A percentile compares a stretch with the other conserved stretches of the same genome.
Evolutionary conservation across 768 basidiomycete species (phyloP).

Genomic region (Coprinellus micaceus): DNA sequence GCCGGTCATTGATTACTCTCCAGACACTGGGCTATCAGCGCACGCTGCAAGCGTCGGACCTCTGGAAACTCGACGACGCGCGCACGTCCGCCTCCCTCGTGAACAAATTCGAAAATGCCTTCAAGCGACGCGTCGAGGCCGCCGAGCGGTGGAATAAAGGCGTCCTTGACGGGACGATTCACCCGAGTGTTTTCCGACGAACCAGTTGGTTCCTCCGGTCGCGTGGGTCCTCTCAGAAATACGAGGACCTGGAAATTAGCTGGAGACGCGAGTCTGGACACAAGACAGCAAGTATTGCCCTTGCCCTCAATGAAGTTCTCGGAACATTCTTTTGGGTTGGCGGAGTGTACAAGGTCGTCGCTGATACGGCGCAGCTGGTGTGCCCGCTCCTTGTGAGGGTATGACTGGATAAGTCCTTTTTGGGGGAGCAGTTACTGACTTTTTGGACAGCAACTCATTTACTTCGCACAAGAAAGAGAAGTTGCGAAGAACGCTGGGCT

Average conservation of each 20-base stretch:
- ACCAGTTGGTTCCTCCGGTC: slow-evolving; percentile 40
- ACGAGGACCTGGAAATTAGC: slow-evolving; percentile 30
- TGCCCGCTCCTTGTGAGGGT: slow-evolving; percentile 61
- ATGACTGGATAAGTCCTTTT: slow-evolving; percentile 5
- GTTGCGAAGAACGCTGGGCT: slow-evolving; percentile 34
- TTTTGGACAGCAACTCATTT: slow-evolving; percentile 59
- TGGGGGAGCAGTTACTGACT: too few species aligned
- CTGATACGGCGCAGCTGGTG: slow-evolving; percentile 60
- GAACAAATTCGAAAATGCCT: slow-evolving; percentile 51
- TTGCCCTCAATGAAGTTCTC: slow-evolving; percentile 60
- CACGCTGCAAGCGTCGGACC: slow-evolving; percentile 68
- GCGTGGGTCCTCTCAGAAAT: slow-evolving; percentile 21
- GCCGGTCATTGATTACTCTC: neutral
- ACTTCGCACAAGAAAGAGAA: slow-evolving; percentile 50
- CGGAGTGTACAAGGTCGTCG: slow-evolving; percentile 59
- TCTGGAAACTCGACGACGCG: slow-evolving; percentile 60
- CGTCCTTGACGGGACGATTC: slow-evolving; percentile 41
- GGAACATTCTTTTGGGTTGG: slow-evolving; percentile 60
- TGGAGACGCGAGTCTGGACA: slow-evolving; percentile 47
- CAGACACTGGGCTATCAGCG: slow-evolving; percentile 65
- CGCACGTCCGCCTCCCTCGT: slow-evolving; percentile 50
- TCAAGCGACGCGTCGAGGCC: slow-evolving; percentile 42
- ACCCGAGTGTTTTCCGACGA: slow-evolving; percentile 37
- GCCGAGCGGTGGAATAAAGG: slow-evolving; percentile 56
- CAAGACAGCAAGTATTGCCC: slow-evolving; percentile 49